Evolutionary conservation across 306 rosid species (phyloP), one percentile per base, ranked within the genome.

Genomic region (Malus orientalis): DNA sequence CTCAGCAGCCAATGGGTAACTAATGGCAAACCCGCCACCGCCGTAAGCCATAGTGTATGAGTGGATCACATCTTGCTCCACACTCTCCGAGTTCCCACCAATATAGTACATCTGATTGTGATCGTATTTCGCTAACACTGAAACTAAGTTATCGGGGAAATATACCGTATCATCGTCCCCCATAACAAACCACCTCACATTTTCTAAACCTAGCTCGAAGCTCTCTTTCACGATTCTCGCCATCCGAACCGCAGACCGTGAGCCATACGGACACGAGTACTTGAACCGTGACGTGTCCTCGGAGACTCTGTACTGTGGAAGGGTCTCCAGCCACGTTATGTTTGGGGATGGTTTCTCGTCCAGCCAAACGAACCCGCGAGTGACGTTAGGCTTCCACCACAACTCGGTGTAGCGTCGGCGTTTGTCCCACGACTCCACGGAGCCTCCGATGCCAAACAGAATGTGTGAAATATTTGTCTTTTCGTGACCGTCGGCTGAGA

Each of bases 141-240:
- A 80, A 0, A 89, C 83, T 3, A 89, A 79, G 58, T 93, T 93
- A 27, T 86, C 86, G 3, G 85, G 47, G 58, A 93, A 93, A 71
- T 91, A 91, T 0, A 91, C 87, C 0, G 98, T 93, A n/a, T 93
- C 98, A 2, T 93, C 98, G 2, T 93, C 98, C 2, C 95, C 95
- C 98, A 93, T 83, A 4, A 93, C 97, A 12, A 93, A 91, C 98
- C 98, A 91, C 73, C 97, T 83, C 60, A 91, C 88, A 14, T 85
- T 75, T 0, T 78, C 81, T 59, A 84, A 0, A 8, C 90, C 91
- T 13, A 93, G 13, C 62, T 93, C 90, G 44, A 89, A 93, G 67
- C 89, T 89, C 85, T 93, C 97, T 66, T 93, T 89, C 49, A 93
- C 84, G 44, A 91, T 93, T 12, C 98, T 79, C 2, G 96, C 93